Conservation (phyloP, 2,329 filamentous ascomycete genomes). For the Sporothrix protearum region DNA sequence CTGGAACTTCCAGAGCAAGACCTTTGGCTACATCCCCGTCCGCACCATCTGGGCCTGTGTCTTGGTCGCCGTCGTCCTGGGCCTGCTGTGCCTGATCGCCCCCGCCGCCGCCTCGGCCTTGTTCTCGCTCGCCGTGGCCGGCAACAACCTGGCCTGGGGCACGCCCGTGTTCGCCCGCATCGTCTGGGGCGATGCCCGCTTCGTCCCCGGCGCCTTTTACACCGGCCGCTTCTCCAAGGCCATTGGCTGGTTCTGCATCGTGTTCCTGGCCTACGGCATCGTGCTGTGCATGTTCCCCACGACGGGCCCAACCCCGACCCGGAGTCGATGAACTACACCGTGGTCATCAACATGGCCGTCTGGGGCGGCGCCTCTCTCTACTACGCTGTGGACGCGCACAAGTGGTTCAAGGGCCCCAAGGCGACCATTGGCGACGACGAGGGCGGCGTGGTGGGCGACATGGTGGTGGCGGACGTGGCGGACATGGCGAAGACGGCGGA, state of each 20-base stretch:
- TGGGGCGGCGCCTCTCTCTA: slow-evolving; percentile 56
- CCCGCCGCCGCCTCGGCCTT: slow-evolving; percentile 55
- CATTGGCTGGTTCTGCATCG: slow-evolving; percentile 51
- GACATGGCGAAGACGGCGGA: too few relatives aligned
- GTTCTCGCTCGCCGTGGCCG: slow-evolving; percentile 57
- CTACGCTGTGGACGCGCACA: slow-evolving; percentile 54
- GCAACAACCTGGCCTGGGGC: slow-evolving; percentile 59
- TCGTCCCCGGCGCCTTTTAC: slow-evolving; percentile 57
- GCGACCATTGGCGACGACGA: slow-evolving; percentile 45
- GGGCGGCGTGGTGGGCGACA: background rate
- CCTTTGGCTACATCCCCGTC: slow-evolving; percentile 55
- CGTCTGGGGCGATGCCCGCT: slow-evolving; percentile 56
- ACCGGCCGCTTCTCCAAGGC: slow-evolving; percentile 52
- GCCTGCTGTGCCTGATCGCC: slow-evolving; percentile 56
- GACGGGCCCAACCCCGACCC: slow-evolving; percentile 50
- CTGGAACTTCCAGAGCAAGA: slow-evolving; percentile 44
- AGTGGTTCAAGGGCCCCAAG: slow-evolving; percentile 59
- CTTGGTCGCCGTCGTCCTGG: slow-evolving; percentile 49
- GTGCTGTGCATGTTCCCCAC: slow-evolving; percentile 57
- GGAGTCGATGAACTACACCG: slow-evolving; percentile 59
- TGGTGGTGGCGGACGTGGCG: background rate
- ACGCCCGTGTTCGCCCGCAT: slow-evolving; percentile 56
- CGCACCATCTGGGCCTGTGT: slow-evolving; percentile 55
- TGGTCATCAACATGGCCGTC: slow-evolving; percentile 57
- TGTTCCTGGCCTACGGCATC: slow-evolving; percentile 55